Base-by-base conservation (phyloP, 2,329 filamentous ascomycete species). In the Curvularia eragrostidis region DNA sequence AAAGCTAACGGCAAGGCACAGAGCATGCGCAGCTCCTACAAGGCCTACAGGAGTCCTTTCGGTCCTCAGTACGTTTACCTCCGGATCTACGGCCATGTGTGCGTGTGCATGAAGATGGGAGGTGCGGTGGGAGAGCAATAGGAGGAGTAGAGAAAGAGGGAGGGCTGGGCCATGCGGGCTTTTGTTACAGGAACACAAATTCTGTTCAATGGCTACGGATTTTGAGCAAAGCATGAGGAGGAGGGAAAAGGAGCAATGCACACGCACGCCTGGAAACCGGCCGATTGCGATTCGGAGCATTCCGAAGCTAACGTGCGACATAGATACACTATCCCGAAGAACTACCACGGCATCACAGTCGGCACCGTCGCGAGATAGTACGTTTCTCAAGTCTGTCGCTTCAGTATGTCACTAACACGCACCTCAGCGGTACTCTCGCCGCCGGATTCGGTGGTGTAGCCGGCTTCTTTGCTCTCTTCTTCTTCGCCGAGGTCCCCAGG, bases 401-500 rank as follows among this genome's bases (percentile, higher is more conserved):
- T 10, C 12, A 18, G 2, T 46, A 12, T 30, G 4, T 53, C 54
- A 56, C 65, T 67, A 50, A 62, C 58, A 30, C n/a, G 18, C 19
- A 18, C 24, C 28, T 21, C 48, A 77, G 75, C 59, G 75, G 75
- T 59, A 56, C 57, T 52, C 80, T 86, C 48, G 82, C 80, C 43
- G 82, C 77, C 52, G 80, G 79, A 46, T 87, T 88, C 76, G 86
- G 84, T 64, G 83, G 81, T 61, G 80, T 82, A 46, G 81, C 83
- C 41, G 86, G 84, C 62, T 78, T 85, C 72, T 85, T 85, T 75
- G 84, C 83, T 36, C 73, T 89, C 66, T 88, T 85, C 80, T 86
- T 89, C 81, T 85, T 88, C 78, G 83, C 84, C 67, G 86, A 87
- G 67, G 81, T 89, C 24, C 86, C 86, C 58, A 83, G 81, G 70